phyloP scores from a whole-genome alignment of 495 filamentous ascomycete species.

The Xylaria castorea region DNA sequence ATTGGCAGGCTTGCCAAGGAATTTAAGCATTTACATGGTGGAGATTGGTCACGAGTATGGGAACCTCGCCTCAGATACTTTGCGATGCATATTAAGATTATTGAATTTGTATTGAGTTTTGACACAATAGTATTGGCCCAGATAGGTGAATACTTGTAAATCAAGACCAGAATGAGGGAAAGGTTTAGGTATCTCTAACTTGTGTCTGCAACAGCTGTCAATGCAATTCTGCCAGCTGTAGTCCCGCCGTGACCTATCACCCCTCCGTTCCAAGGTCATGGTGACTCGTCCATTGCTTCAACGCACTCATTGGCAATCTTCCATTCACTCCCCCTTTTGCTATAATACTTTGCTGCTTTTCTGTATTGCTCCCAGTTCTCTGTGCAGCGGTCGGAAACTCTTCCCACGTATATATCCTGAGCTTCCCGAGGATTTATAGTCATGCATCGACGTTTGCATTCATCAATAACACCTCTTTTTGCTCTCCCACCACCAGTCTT shows the following conservation, averaged over 20 bases:
- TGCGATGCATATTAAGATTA: background rate
- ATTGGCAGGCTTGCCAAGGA: background rate
- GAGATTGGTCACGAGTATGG: background rate
- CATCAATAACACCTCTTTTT: conserved; percentile 2
- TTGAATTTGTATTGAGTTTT: background rate
- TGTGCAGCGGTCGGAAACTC: background rate
- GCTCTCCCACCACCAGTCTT: conserved; percentile 16
- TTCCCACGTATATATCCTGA: background rate
- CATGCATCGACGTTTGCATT: conserved; percentile 19
- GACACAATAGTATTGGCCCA: background rate
- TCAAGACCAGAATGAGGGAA: too few species aligned
- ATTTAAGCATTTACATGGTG: background rate
- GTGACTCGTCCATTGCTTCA: background rate
- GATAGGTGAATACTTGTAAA: background rate
- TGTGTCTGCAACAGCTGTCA: background rate
- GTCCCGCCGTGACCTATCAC: background rate
- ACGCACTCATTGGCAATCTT: background rate
- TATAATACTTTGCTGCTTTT: background rate
- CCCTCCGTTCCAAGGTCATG: background rate
- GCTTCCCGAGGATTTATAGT: background rate
- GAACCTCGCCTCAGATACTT: background rate
- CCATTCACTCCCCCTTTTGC: background rate
- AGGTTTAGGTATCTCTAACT: background rate
- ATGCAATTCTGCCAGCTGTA: background rate
- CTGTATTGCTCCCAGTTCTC: background rate